These are phyloP conservation scores for Cymbopogon citratus DNA, from an alignment of 176 grass and related monocot genomes.

Conservation along the genomic window DNA sequence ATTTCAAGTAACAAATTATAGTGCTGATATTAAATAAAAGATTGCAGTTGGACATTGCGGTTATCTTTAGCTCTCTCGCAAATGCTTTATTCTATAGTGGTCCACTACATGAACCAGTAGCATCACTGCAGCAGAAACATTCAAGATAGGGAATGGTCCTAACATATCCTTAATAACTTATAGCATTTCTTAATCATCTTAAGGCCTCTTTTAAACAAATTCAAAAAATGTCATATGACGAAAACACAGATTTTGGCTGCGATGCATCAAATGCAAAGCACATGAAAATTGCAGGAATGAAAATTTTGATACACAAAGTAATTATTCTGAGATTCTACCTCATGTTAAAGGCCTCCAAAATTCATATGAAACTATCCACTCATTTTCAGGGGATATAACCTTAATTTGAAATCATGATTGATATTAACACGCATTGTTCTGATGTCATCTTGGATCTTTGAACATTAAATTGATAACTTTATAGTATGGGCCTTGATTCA, in stretches of 20 bases:
- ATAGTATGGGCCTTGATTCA: neutral
- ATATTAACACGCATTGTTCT: neutral
- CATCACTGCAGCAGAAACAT: neutral
- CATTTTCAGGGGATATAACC: neutral
- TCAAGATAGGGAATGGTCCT: neutral
- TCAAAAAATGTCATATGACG: neutral
- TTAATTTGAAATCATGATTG: neutral
- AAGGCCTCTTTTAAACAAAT: neutral
- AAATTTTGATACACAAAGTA: neutral
- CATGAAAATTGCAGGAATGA: neutral
- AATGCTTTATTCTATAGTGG: neutral
- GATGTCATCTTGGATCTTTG: neutral
- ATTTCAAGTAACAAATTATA: neutral
- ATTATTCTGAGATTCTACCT: neutral
- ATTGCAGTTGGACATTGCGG: too few relatives aligned
- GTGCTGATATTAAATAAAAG: too few relatives aligned
- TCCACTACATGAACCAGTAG: neutral
- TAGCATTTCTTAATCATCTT: neutral
- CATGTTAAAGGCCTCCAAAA: neutral
- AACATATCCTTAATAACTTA: neutral
- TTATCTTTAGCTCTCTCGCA: neutral
- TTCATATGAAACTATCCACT: neutral
- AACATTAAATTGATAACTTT: neutral
- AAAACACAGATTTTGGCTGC: neutral
- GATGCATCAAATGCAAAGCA: neutral